These are phyloP conservation scores for Lophium mytilinum DNA, from an alignment of 495 filamentous ascomycete genomes.

Conservation along the genomic window DNA sequence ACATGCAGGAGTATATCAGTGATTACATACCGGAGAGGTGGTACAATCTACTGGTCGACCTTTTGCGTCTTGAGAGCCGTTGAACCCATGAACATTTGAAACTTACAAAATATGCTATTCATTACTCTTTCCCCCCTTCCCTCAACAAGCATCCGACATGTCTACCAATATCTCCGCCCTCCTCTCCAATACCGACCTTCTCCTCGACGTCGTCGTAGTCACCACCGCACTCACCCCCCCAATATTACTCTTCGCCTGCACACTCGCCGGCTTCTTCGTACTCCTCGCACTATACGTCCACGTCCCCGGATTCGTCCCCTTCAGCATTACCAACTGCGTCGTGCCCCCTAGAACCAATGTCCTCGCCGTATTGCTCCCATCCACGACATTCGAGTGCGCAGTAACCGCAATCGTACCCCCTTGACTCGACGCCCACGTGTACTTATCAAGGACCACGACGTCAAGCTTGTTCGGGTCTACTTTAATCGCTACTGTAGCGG, in stretches of 20 bases:
- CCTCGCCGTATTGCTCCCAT: conserved; percentile 13
- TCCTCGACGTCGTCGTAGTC: neutral
- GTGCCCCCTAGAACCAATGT: conserved; percentile 6
- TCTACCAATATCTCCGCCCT: no score
- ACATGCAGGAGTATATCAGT: no score
- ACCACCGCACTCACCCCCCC: neutral
- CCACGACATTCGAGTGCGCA: conserved; percentile 14
- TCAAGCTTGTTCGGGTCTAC: conserved; percentile 6
- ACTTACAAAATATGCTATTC: no score
- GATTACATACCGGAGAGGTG: no score
- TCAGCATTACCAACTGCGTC: conserved; percentile 10
- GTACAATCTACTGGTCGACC: no score
- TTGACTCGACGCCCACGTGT: conserved; percentile 9
- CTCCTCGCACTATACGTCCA: conserved; percentile 8
- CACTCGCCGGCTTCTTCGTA: conserved; percentile 14
- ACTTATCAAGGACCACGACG: conserved; percentile 11
- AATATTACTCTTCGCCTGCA: conserved; percentile 4
- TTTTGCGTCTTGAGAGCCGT: no score
- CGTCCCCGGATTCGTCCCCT: neutral
- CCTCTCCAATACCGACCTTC: neutral
- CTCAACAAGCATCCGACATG: no score
- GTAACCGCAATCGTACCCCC: conserved; percentile 19
- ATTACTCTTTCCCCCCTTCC: no score
- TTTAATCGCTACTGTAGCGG: conserved; percentile 6
- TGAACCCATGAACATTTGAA: no score